These are phyloP conservation scores for Lasiosphaeris hirsuta DNA, from an alignment of 495 filamentous ascomycete species.

Conservation along the genomic window DNA sequence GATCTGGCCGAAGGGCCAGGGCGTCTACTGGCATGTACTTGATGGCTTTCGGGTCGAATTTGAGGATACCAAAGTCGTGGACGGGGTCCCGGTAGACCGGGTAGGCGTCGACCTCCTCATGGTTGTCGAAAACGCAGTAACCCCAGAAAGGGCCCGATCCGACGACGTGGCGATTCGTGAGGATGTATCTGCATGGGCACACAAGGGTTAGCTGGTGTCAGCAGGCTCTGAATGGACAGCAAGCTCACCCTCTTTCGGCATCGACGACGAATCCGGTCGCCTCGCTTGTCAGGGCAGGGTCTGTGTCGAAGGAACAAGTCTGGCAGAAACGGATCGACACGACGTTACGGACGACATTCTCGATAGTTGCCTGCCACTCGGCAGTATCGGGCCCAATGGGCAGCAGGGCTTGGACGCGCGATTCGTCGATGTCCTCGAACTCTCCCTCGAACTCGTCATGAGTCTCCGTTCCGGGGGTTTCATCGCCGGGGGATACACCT, in stretches of 20 bases:
- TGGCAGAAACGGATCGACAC: conserved; percentile 99
- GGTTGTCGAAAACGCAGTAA: conserved; percentile 96
- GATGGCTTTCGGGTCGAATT: conserved; percentile 92
- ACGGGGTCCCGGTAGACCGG: conserved; percentile 99
- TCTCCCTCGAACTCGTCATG: conserved; percentile 37
- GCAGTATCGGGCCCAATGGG: conserved; percentile 72
- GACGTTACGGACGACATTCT: conserved; percentile 85
- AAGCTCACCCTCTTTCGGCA: conserved; percentile 75
- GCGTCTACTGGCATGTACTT: conserved; percentile 90
- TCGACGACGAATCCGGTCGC: conserved; percentile 98
- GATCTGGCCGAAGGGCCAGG: conserved; percentile 80
- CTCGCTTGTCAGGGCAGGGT: conserved; percentile 87
- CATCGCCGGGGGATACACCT: conserved; percentile 40
- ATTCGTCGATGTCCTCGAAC: conserved; percentile 37
- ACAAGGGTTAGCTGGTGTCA: conserved; percentile 32
- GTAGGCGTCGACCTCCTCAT: conserved; percentile 93
- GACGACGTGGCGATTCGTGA: conserved; percentile 94
- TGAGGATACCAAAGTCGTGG: conserved; percentile 95
- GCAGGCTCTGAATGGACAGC: conserved; percentile 22
- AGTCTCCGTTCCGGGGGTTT: conserved; percentile 42
- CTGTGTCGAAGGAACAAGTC: conserved; percentile 97
- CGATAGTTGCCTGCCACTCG: conserved; percentile 96
- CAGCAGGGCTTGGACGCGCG: conserved; percentile 33
- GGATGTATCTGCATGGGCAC: conserved; percentile 53
- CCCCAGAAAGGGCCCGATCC: conserved; percentile 96